Evolutionary conservation across 2,329 filamentous ascomycete species (phyloP).

Genomic region (Dactylellina parvicollis): DNA sequence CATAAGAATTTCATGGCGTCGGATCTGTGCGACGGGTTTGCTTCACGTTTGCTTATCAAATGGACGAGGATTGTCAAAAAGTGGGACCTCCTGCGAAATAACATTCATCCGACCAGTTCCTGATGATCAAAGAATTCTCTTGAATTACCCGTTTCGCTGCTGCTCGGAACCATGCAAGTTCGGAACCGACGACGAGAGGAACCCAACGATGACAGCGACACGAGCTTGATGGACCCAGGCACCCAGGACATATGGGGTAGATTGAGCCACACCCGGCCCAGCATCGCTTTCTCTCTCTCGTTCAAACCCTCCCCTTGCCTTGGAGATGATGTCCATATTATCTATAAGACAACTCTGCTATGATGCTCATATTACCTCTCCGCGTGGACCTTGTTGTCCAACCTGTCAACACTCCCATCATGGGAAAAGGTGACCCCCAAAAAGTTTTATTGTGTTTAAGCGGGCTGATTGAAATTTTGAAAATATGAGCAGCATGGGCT

Average conservation of each 20-base stretch:
- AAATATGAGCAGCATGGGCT: too few relatives aligned
- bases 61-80: conserved; percentile 11
- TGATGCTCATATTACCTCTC: conserved; percentile 19
- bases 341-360: conserved; percentile 38
- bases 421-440: conserved; percentile 31
- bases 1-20: not conserved
- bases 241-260: conserved; percentile 12
- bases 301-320: conserved; percentile 24
- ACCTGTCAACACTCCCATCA: conserved; percentile 7
- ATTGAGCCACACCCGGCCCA: conserved; percentile 32
- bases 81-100: not conserved
- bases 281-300: conserved; percentile 10
- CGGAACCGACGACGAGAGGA: conserved; percentile 37
- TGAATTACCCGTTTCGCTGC: conserved; percentile 29
- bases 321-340: conserved; percentile 13
- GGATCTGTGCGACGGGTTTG: not conserved
- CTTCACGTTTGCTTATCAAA: conserved; percentile 40
- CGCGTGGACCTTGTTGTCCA: conserved; percentile 43
- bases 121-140: conserved; percentile 12
- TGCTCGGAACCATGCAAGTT: conserved; percentile 39
- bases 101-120: conserved; percentile 10
- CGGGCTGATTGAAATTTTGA: too few relatives aligned
- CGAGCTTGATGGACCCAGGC: conserved; percentile 3
- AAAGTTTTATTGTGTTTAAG: not conserved
- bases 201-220: conserved; percentile 28